Percentiles rank a stretch among this genome's conserved stretches.
These are phyloP conservation scores for Candida vaughaniae DNA, from an alignment of 805 yeast species.

Conservation along the genomic window DNA sequence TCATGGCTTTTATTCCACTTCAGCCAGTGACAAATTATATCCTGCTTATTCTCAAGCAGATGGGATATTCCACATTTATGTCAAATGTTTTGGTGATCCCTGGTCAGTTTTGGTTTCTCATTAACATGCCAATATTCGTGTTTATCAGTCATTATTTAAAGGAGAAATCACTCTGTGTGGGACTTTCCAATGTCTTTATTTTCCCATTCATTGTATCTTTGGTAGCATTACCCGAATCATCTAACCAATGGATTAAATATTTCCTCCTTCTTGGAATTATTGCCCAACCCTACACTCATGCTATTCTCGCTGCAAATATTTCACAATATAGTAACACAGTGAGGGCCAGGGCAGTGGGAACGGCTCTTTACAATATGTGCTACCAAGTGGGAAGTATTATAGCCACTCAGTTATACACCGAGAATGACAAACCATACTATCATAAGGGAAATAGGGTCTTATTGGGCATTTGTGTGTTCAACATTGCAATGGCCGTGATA, in stretches of 20 bases:
- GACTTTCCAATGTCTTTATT: slow-evolving; percentile 54
- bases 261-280: slow-evolving; percentile 61
- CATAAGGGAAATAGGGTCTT: slow-evolving; percentile 52
- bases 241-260: slow-evolving; percentile 61
- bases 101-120: slow-evolving; percentile 4
- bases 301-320: slow-evolving; percentile 24
- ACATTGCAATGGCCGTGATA: slow-evolving; percentile 25
- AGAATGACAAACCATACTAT: slow-evolving; percentile 59
- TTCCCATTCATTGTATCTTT: slow-evolving; percentile 59
- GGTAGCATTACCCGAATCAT: slow-evolving; percentile 65
- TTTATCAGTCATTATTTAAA: slow-evolving; percentile 34
- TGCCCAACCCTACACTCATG: slow-evolving; percentile 21
- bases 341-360: slow-evolving; percentile 20
- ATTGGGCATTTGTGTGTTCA: slow-evolving; percentile 33
- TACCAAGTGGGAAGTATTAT: slow-evolving; percentile 16
- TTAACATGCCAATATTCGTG: slow-evolving; percentile 30
- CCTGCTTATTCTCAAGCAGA: slow-evolving; percentile 43
- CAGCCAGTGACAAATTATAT: slow-evolving; percentile 33
- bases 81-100: slow-evolving; percentile 56
- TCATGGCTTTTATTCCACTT: slow-evolving; percentile 23
- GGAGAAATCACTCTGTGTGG: slow-evolving; percentile 51
- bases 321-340: slow-evolving; percentile 22
- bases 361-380: slow-evolving; percentile 25
- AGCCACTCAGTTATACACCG: slow-evolving; percentile 57
- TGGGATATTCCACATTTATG: slow-evolving; percentile 53